Base-by-base conservation (phyloP, 2,329 filamentous ascomycete genomes). In the Albifimbria verrucaria region DNA sequence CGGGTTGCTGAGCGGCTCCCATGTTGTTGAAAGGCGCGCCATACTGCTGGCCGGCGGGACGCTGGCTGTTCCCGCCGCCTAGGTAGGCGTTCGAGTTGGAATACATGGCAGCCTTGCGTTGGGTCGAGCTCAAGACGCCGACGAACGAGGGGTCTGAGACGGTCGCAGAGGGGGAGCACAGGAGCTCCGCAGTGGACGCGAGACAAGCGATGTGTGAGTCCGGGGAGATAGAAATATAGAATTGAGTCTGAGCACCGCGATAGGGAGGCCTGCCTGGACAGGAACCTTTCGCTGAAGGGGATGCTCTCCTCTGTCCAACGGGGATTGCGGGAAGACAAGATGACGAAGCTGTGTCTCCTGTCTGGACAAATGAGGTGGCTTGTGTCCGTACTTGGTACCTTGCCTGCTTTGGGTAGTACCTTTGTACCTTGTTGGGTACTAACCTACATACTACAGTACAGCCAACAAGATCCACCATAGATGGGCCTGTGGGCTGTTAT, bases 31-130 rank as follows among this genome's bases (percentile, higher is more conserved):
- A 78, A 74, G 66, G 74, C 71, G 61, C 78, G 45, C 64, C 67
- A 63, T 68, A 69, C 54, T 72, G 85, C 58, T 79, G 79, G 59
- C 83, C 82, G 51, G 85, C 84, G 48, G 88, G 89, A 55, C 86
- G 88, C 69, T 88, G 83, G 77, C 80, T 88, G 68, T 87, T 90
- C 71, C 81, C 83, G 75, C 86, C 88, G 72, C 91, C 91, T 65
- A 96, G 76, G 72, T 87, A 97, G 59, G 89, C 87, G 77, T 89
- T 95, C 61, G 90, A 89, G 70, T 88, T 90, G 61, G 91, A 94
- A 77, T 90, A 97, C 93, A 97, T 97, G 73, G 66, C 57, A 59
- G 55, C 48, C 24, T 46, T 55, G 15, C 15, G 7, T 32, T 32
- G 7, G 7, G 26, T 48, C 54, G 50, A 39, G 48, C 41, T 53